A percentile compares a stretch with the other conserved stretches of the same genome.
phyloP scores from a whole-genome alignment of 306 rosid genomes.

The Rubus idaeus region DNA sequence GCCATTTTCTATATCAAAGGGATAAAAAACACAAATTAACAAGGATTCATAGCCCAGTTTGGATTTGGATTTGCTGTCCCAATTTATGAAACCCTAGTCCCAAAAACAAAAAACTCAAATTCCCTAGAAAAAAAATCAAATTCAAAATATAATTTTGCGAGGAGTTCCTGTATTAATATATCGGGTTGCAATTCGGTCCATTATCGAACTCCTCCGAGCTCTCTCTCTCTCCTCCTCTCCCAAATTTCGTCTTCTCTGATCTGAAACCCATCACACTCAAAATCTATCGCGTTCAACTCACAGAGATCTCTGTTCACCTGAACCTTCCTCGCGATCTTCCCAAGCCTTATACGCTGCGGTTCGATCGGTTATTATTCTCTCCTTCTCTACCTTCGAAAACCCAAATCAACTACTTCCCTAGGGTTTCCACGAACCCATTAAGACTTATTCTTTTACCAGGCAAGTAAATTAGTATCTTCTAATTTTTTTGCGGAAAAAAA shows the following conservation, averaged over 20 bases:
- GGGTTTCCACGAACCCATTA: conserved; percentile 48
- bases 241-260: conserved; percentile 30
- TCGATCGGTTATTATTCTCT: conserved; percentile 10
- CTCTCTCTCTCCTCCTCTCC: conserved; percentile 10
- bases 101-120: not conserved
- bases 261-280: conserved; percentile 35
- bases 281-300: conserved; percentile 27
- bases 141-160: not conserved
- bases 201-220: conserved; percentile 25
- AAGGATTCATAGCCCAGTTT: not conserved
- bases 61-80: not conserved
- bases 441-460: conserved; percentile 24
- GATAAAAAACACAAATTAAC: not conserved
- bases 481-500: not conserved
- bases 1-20: not conserved
- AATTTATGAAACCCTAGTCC: not conserved
- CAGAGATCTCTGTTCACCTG: conserved; percentile 38
- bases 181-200: conserved; percentile 15
- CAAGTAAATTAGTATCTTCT: conserved; percentile 20
- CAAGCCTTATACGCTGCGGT: conserved; percentile 1
- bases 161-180: not conserved
- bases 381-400: not conserved
- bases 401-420: conserved; percentile 32
- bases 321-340: conserved; percentile 29
- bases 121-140: not conserved